A percentile compares a stretch with the other conserved stretches of the same genome.
These are phyloP conservation scores for Xylaria sp. DNA, from an alignment of 2,329 filamentous ascomycete genomes.

Conservation along the genomic window DNA sequence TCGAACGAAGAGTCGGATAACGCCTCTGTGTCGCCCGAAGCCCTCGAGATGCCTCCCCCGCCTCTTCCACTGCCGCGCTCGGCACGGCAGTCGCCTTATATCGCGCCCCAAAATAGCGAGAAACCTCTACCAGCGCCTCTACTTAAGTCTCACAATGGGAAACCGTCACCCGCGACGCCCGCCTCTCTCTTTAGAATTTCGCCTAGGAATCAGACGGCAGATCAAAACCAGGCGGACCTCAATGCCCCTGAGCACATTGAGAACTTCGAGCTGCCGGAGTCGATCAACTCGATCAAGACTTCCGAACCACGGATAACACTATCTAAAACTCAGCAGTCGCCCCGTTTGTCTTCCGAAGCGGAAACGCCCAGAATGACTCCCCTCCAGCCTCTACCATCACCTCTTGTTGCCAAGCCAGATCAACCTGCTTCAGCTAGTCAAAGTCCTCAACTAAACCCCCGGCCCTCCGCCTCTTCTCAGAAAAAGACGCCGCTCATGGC, in stretches of 20 bases:
- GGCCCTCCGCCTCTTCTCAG: constrained; percentile 54
- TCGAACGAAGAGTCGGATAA: constrained; percentile 69
- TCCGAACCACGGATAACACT: constrained; percentile 58
- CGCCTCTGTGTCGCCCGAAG: constrained; percentile 72
- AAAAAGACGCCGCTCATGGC: constrained; percentile 67
- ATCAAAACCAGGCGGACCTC: constrained; percentile 55
- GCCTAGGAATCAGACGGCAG: constrained; percentile 61
- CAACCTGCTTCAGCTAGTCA: constrained; percentile 66
- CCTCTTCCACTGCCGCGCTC: constrained; percentile 74
- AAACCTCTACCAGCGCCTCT: constrained; percentile 44
- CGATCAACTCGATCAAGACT: constrained; percentile 69
- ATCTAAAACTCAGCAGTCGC: constrained; percentile 63
- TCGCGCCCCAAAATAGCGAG: constrained; percentile 62
- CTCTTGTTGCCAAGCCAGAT: constrained; percentile 55
- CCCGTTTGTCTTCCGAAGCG: constrained; percentile 54
- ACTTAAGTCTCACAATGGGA: constrained; percentile 50
- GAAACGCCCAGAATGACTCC: constrained; percentile 60
- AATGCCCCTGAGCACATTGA: constrained; percentile 65
- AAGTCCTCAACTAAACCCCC: constrained; percentile 71
- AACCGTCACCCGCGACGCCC: constrained; percentile 78
- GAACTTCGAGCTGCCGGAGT: constrained; percentile 76
- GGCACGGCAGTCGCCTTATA: constrained; percentile 73
- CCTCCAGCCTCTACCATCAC: constrained; percentile 62
- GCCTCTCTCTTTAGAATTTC: constrained; percentile 86
- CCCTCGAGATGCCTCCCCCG: constrained; percentile 73